These are phyloP conservation scores for Boletus rubropictus DNA, from an alignment of 768 basidiomycete genomes.

Conservation along the genomic window DNA sequence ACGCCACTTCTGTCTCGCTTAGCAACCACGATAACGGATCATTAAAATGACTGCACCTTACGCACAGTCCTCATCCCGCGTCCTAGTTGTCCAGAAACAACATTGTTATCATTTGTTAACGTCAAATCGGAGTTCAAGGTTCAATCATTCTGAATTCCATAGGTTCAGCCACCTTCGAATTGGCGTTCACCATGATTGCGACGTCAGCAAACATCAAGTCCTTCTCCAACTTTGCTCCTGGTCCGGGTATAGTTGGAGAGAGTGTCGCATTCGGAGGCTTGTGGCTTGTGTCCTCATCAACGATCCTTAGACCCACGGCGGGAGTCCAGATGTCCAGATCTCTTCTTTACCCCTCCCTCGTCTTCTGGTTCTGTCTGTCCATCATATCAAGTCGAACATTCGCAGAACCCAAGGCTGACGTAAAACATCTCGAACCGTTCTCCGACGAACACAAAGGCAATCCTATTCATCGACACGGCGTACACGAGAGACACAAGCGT, in stretches of 20 bases:
- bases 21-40: no score
- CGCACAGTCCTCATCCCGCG: no score
- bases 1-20: no score
- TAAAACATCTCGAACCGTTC: slow-evolving; percentile 1
- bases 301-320: neutral
- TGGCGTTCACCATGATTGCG: slow-evolving; percentile 3
- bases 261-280: neutral
- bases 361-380: slow-evolving; percentile 9
- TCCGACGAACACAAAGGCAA: neutral
- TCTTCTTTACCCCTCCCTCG: slow-evolving; percentile 5
- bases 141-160: slow-evolving; percentile 16
- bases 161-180: neutral
- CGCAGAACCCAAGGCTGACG: neutral
- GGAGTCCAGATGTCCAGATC: slow-evolving; percentile 9
- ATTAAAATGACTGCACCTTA: no score
- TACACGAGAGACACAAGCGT: slow-evolving; percentile 15
- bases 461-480: neutral
- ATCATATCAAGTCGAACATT: neutral
- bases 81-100: no score
- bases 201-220: neutral
- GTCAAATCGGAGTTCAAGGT: neutral
- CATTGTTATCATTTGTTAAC: no score
- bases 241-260: neutral
- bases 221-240: neutral
- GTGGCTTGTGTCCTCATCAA: neutral